phyloP scores from a whole-genome alignment of 805 yeast genomes.

The Saturnispora besseyi region DNA sequence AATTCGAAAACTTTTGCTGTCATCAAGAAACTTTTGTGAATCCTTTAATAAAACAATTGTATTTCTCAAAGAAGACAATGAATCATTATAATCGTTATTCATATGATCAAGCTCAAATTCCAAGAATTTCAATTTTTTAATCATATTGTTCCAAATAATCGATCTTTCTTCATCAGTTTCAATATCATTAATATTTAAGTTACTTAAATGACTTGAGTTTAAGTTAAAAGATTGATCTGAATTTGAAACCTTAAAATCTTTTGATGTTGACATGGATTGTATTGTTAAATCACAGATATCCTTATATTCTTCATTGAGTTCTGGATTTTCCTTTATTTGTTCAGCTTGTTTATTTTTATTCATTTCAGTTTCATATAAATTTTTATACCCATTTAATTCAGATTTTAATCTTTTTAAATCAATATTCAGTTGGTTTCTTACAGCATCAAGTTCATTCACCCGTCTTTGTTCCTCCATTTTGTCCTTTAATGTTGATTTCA shows the following conservation, averaged over 20 bases:
- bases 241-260: background rate
- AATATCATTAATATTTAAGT: background rate
- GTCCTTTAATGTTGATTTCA: slow-evolving; percentile 1
- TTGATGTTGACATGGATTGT: background rate
- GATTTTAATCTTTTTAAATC: slow-evolving; percentile 6
- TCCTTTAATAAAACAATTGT: slow-evolving; percentile 17
- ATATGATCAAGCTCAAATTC: slow-evolving; percentile 14
- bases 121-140: slow-evolving; percentile 12
- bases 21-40: slow-evolving; percentile 15
- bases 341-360: background rate
- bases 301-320: background rate
- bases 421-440: background rate
- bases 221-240: background rate
- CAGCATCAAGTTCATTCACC: slow-evolving; percentile 2
- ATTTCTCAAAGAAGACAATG: slow-evolving; percentile 15
- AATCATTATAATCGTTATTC: slow-evolving; percentile 12
- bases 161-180: slow-evolving; percentile 6
- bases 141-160: slow-evolving; percentile 1
- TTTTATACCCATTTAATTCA: slow-evolving; percentile 6
- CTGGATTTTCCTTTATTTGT: background rate
- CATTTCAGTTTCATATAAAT: background rate
- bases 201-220: background rate
- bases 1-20: background rate
- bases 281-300: too few species aligned
- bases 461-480: background rate